Conservation (phyloP, 2,329 filamentous ascomycete species). For the Ophioceras dolichostomum region DNA sequence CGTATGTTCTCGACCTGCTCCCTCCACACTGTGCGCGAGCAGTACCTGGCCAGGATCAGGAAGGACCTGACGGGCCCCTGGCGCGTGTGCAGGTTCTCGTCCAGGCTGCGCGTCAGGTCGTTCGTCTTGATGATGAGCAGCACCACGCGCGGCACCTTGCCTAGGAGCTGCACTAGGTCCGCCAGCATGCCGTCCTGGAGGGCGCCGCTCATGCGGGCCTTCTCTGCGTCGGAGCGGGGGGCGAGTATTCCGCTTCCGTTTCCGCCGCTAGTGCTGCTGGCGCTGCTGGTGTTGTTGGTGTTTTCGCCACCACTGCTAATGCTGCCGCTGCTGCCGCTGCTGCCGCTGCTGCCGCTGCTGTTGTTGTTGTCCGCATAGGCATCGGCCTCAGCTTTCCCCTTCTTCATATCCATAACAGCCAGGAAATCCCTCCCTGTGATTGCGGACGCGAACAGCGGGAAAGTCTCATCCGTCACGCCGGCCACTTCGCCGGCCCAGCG, state of each 20-base stretch:
- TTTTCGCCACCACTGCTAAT: no score
- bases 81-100: constrained; percentile 75
- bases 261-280: background rate
- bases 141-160: constrained; percentile 82
- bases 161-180: constrained; percentile 77
- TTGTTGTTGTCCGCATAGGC: no score
- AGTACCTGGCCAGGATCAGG: constrained; percentile 57
- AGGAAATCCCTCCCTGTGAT: constrained; percentile 90
- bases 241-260: constrained; percentile 15
- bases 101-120: constrained; percentile 83
- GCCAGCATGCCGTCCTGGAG: constrained; percentile 81
- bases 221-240: constrained; percentile 61
- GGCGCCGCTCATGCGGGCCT: constrained; percentile 72
- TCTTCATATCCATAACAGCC: no score
- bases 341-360: no score
- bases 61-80: constrained; percentile 54
- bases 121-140: constrained; percentile 96
- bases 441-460: constrained; percentile 88
- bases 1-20: constrained; percentile 50
- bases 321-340: no score
- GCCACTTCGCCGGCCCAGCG: constrained; percentile 82
- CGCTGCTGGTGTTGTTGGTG: constrained; percentile 44
- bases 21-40: constrained; percentile 51
- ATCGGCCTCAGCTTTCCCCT: no score
- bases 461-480: constrained; percentile 77